These are phyloP conservation scores for Lepidium aucheri DNA, from an alignment of 345 rosid genomes.

Conservation along the genomic window DNA sequence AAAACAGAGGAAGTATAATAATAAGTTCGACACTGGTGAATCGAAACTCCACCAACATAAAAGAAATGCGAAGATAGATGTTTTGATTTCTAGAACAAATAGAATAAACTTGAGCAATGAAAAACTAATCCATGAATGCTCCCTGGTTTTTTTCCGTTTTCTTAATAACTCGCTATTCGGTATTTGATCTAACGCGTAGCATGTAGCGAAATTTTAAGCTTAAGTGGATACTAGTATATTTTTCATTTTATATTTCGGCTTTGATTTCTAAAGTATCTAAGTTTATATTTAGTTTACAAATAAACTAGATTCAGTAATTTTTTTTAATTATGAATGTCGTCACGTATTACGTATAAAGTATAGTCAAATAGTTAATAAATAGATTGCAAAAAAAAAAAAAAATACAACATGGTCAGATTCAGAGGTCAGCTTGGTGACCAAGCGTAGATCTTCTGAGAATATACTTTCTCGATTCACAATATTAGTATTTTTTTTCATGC, in stretches of 20 bases:
- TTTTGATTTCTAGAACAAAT: too few relatives aligned
- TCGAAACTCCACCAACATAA: too few relatives aligned
- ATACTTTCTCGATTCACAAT: background rate
- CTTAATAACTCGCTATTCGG: too few relatives aligned
- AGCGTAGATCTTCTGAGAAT: slow-evolving; percentile 3
- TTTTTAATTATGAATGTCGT: background rate
- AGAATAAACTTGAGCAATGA: background rate
- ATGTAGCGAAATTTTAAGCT: too few relatives aligned
- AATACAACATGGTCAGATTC: background rate
- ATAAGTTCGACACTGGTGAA: too few relatives aligned
- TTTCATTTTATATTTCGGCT: background rate
- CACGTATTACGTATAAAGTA: background rate
- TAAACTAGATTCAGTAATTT: background rate
- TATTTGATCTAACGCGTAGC: too few relatives aligned
- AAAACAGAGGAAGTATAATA: too few relatives aligned
- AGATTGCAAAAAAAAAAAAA: background rate
- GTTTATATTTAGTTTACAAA: background rate
- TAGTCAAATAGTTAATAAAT: background rate
- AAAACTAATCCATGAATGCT: too few relatives aligned
- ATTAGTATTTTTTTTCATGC: slow-evolving; percentile 5
- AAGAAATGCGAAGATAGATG: too few relatives aligned
- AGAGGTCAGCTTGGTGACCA: slow-evolving; percentile 10
- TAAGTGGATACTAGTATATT: background rate
- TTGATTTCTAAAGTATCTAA: background rate
- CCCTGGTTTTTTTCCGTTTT: too few relatives aligned